These are phyloP conservation scores for Hericium erinaceus DNA, from an alignment of 768 basidiomycete species.

Conservation along the genomic window DNA sequence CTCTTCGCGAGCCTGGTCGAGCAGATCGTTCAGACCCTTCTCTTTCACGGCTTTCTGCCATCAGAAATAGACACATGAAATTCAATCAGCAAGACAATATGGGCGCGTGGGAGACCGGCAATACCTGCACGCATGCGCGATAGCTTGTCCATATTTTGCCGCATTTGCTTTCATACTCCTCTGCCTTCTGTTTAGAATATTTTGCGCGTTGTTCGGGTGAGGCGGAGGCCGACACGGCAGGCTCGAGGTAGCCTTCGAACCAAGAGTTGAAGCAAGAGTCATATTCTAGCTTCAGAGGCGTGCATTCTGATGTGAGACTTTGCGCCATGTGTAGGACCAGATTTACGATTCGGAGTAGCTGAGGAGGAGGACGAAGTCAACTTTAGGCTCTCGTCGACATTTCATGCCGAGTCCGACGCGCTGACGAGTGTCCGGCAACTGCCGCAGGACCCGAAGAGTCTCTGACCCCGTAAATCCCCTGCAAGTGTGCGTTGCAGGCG, in stretches of 20 bases:
- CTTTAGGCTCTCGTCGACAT: neutral
- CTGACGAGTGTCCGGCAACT: neutral
- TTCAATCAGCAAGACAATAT: neutral
- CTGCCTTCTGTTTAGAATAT: constrained; percentile 71
- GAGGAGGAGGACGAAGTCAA: neutral
- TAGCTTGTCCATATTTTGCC: constrained; percentile 79
- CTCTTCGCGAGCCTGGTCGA: constrained; percentile 55
- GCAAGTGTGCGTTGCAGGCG: neutral
- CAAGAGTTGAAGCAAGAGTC: constrained; percentile 95
- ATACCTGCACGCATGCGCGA: constrained; percentile 73
- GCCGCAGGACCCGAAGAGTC: neutral
- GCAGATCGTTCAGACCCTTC: constrained; percentile 63
- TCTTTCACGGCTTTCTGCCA: constrained; percentile 69
- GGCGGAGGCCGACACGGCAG: constrained; percentile 38
- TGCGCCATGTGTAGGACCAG: constrained; percentile 45
- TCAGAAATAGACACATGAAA: neutral
- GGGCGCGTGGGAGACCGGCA: constrained; percentile 18
- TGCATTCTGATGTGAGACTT: constrained; percentile 79
- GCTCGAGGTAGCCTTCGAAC: constrained; percentile 96
- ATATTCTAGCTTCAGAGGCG: constrained; percentile 80
- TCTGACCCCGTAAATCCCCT: neutral
- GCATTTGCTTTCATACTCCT: constrained; percentile 81
- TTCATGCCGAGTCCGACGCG: neutral
- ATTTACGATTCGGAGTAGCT: neutral
- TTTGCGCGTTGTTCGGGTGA: constrained; percentile 40